These are phyloP conservation scores for Allium fistulosum DNA, from an alignment of 106 monocot species.

Conservation along the genomic window DNA sequence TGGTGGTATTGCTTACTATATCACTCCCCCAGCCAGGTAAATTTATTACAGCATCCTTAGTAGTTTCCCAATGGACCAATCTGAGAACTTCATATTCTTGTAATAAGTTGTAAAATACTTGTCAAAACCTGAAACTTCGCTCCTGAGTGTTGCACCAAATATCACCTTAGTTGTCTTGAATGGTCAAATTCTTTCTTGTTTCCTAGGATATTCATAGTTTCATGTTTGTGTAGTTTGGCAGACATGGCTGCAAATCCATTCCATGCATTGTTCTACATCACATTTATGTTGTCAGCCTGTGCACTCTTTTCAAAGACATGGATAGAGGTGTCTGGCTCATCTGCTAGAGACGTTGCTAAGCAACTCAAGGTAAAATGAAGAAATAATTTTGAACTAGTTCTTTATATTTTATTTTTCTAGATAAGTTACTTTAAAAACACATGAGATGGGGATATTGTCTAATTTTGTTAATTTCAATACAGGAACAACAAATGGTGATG, in stretches of 20 bases:
- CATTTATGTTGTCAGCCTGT: conserved; percentile 47
- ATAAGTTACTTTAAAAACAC: too few relatives aligned
- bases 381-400: too few relatives aligned
- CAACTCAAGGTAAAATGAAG: conserved; percentile 39
- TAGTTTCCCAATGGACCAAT: too few relatives aligned
- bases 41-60: background rate
- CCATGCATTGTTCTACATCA: conserved; percentile 62
- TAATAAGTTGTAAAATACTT: too few relatives aligned
- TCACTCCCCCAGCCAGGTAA: conserved; percentile 3
- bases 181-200: too few relatives aligned
- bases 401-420: too few relatives aligned
- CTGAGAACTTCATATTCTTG: too few relatives aligned
- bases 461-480: background rate
- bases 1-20: conserved; percentile 4
- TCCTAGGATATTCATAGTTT: background rate
- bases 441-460: too few relatives aligned
- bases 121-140: too few relatives aligned
- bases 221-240: conserved; percentile 20
- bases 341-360: conserved; percentile 60
- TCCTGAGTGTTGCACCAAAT: too few relatives aligned
- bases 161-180: too few relatives aligned
- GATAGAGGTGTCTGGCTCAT: conserved; percentile 70
- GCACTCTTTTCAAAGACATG: conserved; percentile 63
- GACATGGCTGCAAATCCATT: conserved; percentile 48
- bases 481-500: conserved; percentile 7